Percentiles rank a stretch among this genome's conserved stretches.
Evolutionary conservation across 371 early-diverging fungal genomes (phyloP).

Genomic region (Lichtheimia corymbifera): DNA sequence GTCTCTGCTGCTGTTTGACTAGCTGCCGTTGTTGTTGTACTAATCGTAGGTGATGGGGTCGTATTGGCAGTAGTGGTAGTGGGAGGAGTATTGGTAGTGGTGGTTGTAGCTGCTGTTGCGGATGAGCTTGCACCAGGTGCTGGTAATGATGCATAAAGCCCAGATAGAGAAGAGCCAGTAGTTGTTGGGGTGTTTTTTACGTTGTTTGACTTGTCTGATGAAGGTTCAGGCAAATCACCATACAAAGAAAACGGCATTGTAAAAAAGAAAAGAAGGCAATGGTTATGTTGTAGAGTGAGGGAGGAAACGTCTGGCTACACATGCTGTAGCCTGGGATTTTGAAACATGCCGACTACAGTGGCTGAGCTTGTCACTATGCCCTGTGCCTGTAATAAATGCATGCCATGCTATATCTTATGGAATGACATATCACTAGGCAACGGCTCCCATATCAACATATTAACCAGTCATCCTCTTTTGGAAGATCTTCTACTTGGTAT

Average conservation of each 20-base stretch:
- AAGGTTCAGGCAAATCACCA: constrained; percentile 30
- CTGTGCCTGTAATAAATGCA: too few relatives aligned
- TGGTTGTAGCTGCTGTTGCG: neutral
- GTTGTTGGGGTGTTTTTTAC: neutral
- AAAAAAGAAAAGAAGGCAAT: neutral
- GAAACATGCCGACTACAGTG: too few relatives aligned
- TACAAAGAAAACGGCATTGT: constrained; percentile 21
- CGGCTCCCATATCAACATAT: too few relatives aligned
- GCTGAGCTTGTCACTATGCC: too few relatives aligned
- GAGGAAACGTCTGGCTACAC: too few relatives aligned
- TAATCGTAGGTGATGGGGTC: constrained; percentile 6
- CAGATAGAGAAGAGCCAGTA: constrained; percentile 8
- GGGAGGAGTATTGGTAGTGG: neutral
- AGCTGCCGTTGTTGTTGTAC: neutral
- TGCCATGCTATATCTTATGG: too few relatives aligned
- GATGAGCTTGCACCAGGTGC: constrained; percentile 13
- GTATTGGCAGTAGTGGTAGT: neutral
- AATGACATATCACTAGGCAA: too few relatives aligned
- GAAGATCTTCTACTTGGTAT: too few relatives aligned
- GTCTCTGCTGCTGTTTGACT: neutral
- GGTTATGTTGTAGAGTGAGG: too few relatives aligned
- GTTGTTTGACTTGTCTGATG: constrained; percentile 14
- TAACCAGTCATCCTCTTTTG: too few relatives aligned
- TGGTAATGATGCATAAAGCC: constrained; percentile 22
- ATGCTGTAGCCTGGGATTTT: too few relatives aligned